A percentile compares a stretch with the other conserved stretches of the same genome.
phyloP scores from a whole-genome alignment of 2,329 filamentous ascomycete genomes.

The Xylariaceae sp. region DNA sequence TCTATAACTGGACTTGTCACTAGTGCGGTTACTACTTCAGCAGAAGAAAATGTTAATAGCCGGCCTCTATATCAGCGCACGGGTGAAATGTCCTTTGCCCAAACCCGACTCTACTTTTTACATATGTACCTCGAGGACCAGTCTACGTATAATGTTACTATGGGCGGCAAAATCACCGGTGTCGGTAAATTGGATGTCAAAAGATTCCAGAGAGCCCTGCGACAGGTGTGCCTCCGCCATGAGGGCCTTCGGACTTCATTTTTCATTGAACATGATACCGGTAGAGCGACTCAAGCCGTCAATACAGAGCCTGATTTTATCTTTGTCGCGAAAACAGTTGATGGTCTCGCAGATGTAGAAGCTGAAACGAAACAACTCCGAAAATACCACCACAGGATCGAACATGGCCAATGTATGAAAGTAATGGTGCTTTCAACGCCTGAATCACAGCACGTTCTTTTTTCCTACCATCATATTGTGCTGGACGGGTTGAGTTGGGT shows the following conservation, averaged over 20 bases:
- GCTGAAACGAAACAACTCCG: slow-evolving; percentile 16
- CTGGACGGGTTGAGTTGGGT: too few relatives aligned
- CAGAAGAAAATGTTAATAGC: too few relatives aligned
- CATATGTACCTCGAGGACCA: slow-evolving; percentile 1
- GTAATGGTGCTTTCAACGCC: too few relatives aligned
- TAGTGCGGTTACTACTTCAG: too few relatives aligned
- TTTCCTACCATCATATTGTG: too few relatives aligned
- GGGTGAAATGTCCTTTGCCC: slow-evolving; percentile 3
- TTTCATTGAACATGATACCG: not conserved
- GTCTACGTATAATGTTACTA: slow-evolving; percentile 1
- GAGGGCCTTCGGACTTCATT: slow-evolving; percentile 3
- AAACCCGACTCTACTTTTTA: slow-evolving; percentile 3
- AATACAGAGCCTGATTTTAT: slow-evolving; percentile 20
- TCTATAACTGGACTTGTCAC: not conserved
- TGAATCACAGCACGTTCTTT: too few relatives aligned
- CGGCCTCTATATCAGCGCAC: too few relatives aligned
- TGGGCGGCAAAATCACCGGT: not conserved
- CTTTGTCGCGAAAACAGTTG: not conserved
- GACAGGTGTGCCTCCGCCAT: not conserved
- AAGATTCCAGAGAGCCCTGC: not conserved
- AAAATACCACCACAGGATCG: too few relatives aligned
- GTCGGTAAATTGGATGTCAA: not conserved
- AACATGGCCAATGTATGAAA: too few relatives aligned
- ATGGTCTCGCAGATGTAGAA: too few relatives aligned
- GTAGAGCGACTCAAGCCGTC: not conserved